phyloP scores from a whole-genome alignment of 768 basidiomycete species.

The Sistotremastrum niveocremeum region DNA sequence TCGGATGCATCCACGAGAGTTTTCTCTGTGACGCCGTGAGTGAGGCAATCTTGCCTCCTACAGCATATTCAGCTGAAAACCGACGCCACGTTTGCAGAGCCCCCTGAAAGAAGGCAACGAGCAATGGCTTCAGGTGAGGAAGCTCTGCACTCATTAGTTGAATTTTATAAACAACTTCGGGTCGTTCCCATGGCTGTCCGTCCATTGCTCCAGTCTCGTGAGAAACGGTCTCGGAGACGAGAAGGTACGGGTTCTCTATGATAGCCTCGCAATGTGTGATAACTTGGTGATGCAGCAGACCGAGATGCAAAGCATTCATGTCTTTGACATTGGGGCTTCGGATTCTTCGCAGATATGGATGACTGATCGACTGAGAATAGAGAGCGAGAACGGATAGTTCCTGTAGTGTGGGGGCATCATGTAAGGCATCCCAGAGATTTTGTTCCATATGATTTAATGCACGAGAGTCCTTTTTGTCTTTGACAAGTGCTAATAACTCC shows the following conservation, averaged over 20 bases:
- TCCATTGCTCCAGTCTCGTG: slow-evolving; percentile 10
- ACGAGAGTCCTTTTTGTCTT: slow-evolving; percentile 16
- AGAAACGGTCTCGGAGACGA: slow-evolving; percentile 5
- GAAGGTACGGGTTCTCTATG: slow-evolving; percentile 9
- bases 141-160: slow-evolving; percentile 19
- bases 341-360: slow-evolving; percentile 17
- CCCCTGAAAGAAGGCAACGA: slow-evolving; percentile 47
- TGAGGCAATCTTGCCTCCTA: no score
- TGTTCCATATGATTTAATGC: slow-evolving; percentile 23
- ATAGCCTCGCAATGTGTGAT: slow-evolving; percentile 5
- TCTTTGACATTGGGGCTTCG: slow-evolving; percentile 2
- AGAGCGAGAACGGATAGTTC: slow-evolving; percentile 18
- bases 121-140: slow-evolving; percentile 32
- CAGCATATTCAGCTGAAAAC: no score
- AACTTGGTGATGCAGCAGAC: slow-evolving; percentile 12
- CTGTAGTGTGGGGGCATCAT: slow-evolving; percentile 9
- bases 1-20: slow-evolving; percentile 1
- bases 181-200: slow-evolving; percentile 9
- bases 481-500: slow-evolving; percentile 16
- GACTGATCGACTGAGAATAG: slow-evolving; percentile 14
- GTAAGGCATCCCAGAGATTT: slow-evolving; percentile 16
- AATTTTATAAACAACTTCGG: neutral
- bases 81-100: slow-evolving; percentile 29
- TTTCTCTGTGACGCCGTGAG: no score
- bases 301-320: slow-evolving; percentile 16